phyloP scores from a whole-genome alignment of 2,329 filamentous ascomycete species.

The Aspergillus bombycis region DNA sequence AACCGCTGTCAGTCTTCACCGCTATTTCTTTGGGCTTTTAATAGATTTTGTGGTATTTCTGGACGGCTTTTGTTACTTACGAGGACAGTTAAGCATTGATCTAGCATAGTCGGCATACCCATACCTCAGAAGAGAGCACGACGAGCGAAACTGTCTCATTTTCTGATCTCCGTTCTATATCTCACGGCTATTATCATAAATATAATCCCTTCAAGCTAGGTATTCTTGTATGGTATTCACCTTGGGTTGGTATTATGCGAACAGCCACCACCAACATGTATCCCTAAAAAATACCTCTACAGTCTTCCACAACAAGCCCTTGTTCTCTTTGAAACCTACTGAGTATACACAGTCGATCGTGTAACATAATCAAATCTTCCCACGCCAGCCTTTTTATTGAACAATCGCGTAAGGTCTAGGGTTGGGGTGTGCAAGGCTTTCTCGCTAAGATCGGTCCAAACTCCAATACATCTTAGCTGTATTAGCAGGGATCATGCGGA shows the following conservation, averaged over 20 bases:
- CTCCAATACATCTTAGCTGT: too few species aligned
- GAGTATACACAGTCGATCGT: background rate
- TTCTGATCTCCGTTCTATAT: background rate
- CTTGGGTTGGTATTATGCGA: background rate
- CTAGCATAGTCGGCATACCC: background rate
- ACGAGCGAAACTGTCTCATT: background rate
- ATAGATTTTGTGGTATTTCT: background rate
- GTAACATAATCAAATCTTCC: background rate
- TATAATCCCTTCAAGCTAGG: background rate
- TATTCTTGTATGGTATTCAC: background rate
- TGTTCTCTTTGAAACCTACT: background rate
- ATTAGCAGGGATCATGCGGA: too few species aligned
- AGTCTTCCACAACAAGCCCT: background rate
- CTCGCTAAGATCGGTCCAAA: too few species aligned
- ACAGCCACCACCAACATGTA: background rate
- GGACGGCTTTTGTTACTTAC: background rate
- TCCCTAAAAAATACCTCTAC: background rate
- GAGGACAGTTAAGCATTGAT: background rate
- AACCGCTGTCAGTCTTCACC: background rate
- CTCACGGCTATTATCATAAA: accelerated
- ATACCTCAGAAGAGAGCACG: background rate
- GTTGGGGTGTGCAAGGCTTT: too few species aligned
- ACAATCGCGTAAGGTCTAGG: background rate
- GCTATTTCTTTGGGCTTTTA: background rate
- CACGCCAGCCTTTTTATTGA: background rate